Conservation (phyloP, 2,329 filamentous ascomycete genomes). For the Xylaria sp. region DNA sequence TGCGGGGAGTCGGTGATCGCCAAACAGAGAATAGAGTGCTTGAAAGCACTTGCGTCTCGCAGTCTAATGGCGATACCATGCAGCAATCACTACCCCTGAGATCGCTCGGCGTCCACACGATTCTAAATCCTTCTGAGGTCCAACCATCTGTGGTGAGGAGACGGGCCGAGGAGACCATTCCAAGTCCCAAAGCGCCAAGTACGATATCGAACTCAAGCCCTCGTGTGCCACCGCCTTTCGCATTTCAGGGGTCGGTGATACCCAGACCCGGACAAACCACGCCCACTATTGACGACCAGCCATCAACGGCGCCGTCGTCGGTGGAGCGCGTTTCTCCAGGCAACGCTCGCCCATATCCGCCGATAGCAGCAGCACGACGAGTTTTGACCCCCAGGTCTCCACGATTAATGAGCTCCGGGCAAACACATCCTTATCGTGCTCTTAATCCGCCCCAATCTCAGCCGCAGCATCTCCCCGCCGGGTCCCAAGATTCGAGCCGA, state of each 20-base stretch:
- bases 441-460: conserved; percentile 40
- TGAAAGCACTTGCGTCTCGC: conserved; percentile 36
- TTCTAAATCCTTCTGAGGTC: conserved; percentile 50
- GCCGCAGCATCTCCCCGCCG: conserved; percentile 31
- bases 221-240: conserved; percentile 31
- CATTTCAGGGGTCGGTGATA: conserved; percentile 33
- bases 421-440: conserved; percentile 39
- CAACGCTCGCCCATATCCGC: conserved; percentile 38
- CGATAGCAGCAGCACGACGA: conserved; percentile 47
- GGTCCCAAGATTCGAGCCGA: conserved; percentile 28
- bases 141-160: conserved; percentile 33
- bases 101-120: conserved; percentile 50
- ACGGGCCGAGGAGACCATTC: conserved; percentile 25
- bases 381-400: conserved; percentile 66
- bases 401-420: conserved; percentile 56
- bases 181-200: conserved; percentile 27
- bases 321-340: conserved; percentile 43
- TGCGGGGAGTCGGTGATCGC: conserved; percentile 41
- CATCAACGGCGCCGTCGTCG: conserved; percentile 36
- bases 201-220: conserved; percentile 36
- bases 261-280: conserved; percentile 31
- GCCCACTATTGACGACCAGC: conserved; percentile 30
- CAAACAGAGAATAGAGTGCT: conserved; percentile 37
- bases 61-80: conserved; percentile 39
- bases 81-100: conserved; percentile 42